Percentiles rank a stretch among this genome's conserved stretches.
Conservation (phyloP, 2,329 filamentous ascomycete species). For the Scedosporium dehoogii region DNA sequence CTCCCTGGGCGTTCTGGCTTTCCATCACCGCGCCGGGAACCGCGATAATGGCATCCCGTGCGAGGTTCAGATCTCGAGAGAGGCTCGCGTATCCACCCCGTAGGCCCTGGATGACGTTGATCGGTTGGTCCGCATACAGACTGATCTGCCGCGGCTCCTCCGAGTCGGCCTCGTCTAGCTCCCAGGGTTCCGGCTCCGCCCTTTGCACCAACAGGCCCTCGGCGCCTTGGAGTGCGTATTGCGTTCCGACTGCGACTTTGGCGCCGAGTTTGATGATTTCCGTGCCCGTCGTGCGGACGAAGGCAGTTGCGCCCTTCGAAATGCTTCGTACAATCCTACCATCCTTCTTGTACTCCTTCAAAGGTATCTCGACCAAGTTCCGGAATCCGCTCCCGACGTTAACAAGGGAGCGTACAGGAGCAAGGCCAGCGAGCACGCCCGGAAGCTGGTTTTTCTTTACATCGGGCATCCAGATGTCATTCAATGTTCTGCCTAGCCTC, state of each 20-base stretch:
- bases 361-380: conserved; percentile 79
- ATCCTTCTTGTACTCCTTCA: conserved; percentile 89
- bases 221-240: conserved; percentile 81
- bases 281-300: conserved; percentile 86
- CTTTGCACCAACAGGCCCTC: conserved; percentile 62
- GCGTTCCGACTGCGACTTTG: conserved; percentile 88
- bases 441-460: conserved; percentile 84
- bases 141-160: conserved; percentile 69
- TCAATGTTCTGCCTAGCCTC: conserved; percentile 76
- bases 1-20: conserved; percentile 69
- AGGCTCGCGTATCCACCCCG: conserved; percentile 74
- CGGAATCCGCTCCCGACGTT: conserved; percentile 83
- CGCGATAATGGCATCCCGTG: conserved; percentile 85
- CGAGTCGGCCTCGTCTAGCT: conserved; percentile 53
- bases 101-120: conserved; percentile 78
- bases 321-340: conserved; percentile 86
- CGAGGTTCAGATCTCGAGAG: conserved; percentile 75
- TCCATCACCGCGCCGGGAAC: conserved; percentile 89
- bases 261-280: conserved; percentile 92
- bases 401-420: conserved; percentile 80
- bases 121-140: conserved; percentile 87
- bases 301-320: conserved; percentile 79
- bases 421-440: conserved; percentile 77
- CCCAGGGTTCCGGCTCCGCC: conserved; percentile 27
- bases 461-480: conserved; percentile 95